These are phyloP conservation scores for Cercospora sojina DNA, from an alignment of 2,329 filamentous ascomycete species.

Conservation along the genomic window DNA sequence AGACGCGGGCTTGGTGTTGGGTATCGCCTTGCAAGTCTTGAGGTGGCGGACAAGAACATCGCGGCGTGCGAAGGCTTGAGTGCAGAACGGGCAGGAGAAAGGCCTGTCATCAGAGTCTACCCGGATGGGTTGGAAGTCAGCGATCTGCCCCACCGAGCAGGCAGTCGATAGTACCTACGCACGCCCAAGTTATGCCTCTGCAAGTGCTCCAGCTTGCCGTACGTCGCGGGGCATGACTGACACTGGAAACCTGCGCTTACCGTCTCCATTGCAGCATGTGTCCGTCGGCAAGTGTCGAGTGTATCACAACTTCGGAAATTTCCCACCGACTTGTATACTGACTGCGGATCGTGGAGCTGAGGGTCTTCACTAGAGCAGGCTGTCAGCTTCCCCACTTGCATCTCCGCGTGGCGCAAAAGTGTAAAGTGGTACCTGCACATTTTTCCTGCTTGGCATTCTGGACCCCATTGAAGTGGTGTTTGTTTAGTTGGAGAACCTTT, in stretches of 20 bases:
- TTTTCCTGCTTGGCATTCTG: neutral
- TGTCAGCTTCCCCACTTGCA: neutral
- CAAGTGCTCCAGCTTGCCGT: constrained; percentile 7
- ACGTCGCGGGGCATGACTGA: neutral
- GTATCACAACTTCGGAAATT: neutral
- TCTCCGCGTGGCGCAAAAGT: neutral
- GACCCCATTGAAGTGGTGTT: neutral
- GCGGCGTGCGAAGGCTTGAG: neutral
- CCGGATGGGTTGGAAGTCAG: neutral
- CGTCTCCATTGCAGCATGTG: neutral
- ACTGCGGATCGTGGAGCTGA: neutral
- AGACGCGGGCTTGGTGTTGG: neutral
- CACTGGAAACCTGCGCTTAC: neutral
- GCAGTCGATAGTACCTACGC: neutral
- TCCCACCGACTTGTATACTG: neutral
- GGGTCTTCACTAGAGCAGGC: neutral
- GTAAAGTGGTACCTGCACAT: constrained; percentile 1
- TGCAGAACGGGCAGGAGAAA: constrained; percentile 3
- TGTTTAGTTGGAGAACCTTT: neutral
- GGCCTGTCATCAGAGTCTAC: constrained; percentile 1
- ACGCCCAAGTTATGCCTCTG: constrained; percentile 3
- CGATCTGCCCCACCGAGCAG: neutral
- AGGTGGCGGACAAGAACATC: constrained; percentile 4
- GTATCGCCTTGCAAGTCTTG: constrained; percentile 1
- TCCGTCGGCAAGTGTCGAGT: neutral